Evolutionary conservation across 139 green algal genomes (phyloP), one percentile per base, ranked within the genome.

Genomic region (Chlorella sp.): DNA sequence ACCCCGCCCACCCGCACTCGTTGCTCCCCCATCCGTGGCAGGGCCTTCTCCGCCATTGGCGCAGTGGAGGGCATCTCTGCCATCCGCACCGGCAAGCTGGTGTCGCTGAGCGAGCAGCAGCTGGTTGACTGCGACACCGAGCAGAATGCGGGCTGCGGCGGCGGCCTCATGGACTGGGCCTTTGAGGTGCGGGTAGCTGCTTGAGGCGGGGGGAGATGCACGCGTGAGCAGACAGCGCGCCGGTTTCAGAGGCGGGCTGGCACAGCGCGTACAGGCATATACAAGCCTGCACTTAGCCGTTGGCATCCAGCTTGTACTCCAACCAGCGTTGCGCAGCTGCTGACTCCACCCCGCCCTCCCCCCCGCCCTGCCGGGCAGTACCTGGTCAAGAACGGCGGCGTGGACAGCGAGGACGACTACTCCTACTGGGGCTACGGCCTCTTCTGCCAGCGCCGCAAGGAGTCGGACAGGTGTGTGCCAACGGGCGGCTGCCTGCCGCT

Each of bases 61-160:
- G 89, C 95, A 18, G 74, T 86, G 30, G 76, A 89, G 89, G 97
- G 97, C 47, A 89, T 97, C 78, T 97, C 97, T 85, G 85, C 85
- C 11, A 93, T 99, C 56, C 85, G 89, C 23, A 98, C 94, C 16
- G 94, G 94, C 30, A 76, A 96, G 80, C 91, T 98, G 72, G 83
- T 96, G 15, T 90, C 89, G 3, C 90, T 99, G 15, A 94, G 86
- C 36, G 97, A 99, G 92, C 97, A 99, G 91, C 92, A 98, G 90
- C 92, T 99, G 62, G 94, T 99, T 16, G 94, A 97, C 85, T 99
- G 97, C 83, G 95, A 98, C 87, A 90, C 34, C 0, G 72, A 72
- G 20, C 84, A 90, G 67, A 89, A 92, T 67, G 32, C 78, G 41
- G 88, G 84, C 64, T 91, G 86, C 71, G 78, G 80, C 34, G 89